Base-by-base conservation (phyloP, 345 rosid genomes). In the Trapa incisa region DNA sequence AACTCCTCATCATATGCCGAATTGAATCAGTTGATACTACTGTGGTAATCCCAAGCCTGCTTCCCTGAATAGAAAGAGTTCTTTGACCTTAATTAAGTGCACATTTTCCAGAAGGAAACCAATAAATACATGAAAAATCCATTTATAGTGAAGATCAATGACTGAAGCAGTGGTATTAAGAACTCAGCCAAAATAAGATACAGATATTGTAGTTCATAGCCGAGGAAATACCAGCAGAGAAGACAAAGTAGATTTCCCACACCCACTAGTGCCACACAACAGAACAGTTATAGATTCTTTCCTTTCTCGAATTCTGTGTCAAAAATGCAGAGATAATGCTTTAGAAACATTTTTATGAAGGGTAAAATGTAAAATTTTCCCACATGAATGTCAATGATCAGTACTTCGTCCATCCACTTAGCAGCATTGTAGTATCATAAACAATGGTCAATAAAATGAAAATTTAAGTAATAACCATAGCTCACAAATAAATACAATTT, bases 161-260 rank as follows among this genome's bases (percentile, higher is more conserved):
- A 11, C 0, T 6, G 64, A 58, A 64, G 33, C 43, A 64, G 60
- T n/a, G 60, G 22, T 12, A n/a, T 62, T 48, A 50, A 41, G 2
- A 58, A 3, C 53, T 22, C 43, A 52, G 43, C 38, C 16, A 6
- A 29, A 61, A 61, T 47, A 56, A 22, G 29, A 22, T 45, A 64
- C 71, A 52, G 42, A 67, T 60, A 66, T 48, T 36, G 48, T 61
- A 41, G 60, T 72, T 60, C 66, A 15, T 42, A 67, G 72, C 67
- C 65, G 75, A 74, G 32, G 65, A 45, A 58, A 60, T 85, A 95
- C 99, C 91, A 95, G 92, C 84, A 95, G 82, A 13, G 99, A 93
- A n/a, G 99, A 91, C 83, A 95, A 75, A 67, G 99, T 95, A 74
- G 99, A 95, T 84, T 95, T 95, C 45, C 99, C 98, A 81, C 99